phyloP scores from a whole-genome alignment of 345 rosid species.

The Populus davidiana region DNA sequence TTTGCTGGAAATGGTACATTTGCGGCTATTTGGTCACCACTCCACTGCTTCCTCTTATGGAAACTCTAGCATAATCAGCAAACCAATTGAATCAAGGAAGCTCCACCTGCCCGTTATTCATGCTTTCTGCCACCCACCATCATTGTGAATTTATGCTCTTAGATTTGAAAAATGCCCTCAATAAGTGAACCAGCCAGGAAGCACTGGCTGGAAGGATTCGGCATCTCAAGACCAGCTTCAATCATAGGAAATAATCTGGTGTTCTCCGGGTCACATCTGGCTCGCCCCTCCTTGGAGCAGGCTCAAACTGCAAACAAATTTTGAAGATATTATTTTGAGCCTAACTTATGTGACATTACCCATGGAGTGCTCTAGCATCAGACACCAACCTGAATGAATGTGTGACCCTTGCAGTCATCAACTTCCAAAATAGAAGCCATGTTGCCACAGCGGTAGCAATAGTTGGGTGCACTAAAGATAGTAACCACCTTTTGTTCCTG shows the following conservation, averaged over 20 bases:
- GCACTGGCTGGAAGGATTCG: conserved; percentile 10
- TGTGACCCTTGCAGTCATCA: conserved; percentile 90
- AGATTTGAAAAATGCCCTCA: conserved; percentile 21
- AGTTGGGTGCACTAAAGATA: conserved; percentile 93
- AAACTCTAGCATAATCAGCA: conserved; percentile 11
- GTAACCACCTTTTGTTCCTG: conserved; percentile 98
- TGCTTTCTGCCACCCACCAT: conserved; percentile 14
- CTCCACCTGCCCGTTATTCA: conserved; percentile 17
- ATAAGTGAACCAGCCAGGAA: conserved; percentile 7
- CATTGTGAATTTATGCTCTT: conserved; percentile 7
- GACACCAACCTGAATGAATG: conserved; percentile 79
- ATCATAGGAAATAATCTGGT: conserved; percentile 77
- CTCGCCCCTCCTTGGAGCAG: conserved; percentile 97
- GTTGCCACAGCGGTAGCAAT: conserved; percentile 97
- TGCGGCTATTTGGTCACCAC: conserved; percentile 20
- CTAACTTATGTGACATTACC: neutral
- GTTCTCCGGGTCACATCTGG: conserved; percentile 96
- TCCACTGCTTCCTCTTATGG: conserved; percentile 18
- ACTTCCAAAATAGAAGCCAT: conserved; percentile 95
- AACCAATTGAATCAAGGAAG: conserved; percentile 15
- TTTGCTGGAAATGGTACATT: conserved; percentile 31
- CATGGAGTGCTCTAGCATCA: neutral
- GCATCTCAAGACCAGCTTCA: neutral
- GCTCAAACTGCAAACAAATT: conserved; percentile 72
- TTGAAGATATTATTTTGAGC: neutral